Conservation (phyloP, 306 rosid species). For the Sechiopsis laciniata region DNA sequence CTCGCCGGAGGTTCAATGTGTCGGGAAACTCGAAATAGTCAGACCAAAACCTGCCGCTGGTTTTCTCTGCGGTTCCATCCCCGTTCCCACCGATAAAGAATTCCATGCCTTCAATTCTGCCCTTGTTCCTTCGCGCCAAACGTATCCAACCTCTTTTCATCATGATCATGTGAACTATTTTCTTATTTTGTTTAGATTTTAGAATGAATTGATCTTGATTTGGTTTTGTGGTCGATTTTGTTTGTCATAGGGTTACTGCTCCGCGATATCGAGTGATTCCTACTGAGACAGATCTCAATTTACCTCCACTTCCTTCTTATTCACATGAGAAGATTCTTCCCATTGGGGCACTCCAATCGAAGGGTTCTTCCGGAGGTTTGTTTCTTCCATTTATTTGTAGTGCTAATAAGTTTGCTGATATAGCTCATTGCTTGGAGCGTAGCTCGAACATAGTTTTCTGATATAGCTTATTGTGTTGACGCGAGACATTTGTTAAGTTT, state of each 20-base stretch:
- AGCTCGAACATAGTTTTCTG: background rate
- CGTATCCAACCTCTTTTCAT: slow-evolving; percentile 31
- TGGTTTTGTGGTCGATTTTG: background rate
- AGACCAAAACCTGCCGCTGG: slow-evolving; percentile 68
- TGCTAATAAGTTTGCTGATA: background rate
- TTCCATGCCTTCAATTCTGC: slow-evolving; percentile 67
- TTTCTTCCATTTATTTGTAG: background rate
- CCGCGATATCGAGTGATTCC: slow-evolving; percentile 95
- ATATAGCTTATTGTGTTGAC: background rate
- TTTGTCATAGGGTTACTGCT: slow-evolving; percentile 51
- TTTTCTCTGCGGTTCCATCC: slow-evolving; percentile 89
- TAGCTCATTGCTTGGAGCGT: background rate
- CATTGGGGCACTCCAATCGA: slow-evolving; percentile 46
- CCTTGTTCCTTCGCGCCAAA: slow-evolving; percentile 61
- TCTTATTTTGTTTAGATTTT: background rate
- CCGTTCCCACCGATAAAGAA: slow-evolving; percentile 85
- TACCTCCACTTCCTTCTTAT: slow-evolving; percentile 58
- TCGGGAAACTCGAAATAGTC: slow-evolving; percentile 73
- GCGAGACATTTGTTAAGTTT: background rate
- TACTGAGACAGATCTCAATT: slow-evolving; percentile 76
- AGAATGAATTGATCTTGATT: background rate
- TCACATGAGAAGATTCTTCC: slow-evolving; percentile 63
- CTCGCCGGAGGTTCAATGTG: slow-evolving; percentile 69
- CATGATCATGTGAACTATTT: background rate
- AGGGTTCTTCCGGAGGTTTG: slow-evolving; percentile 45